Evolutionary conservation across 2,329 filamentous ascomycete genomes (phyloP), one percentile per base, ranked within the genome.

Genomic region (Talaromyces rugulosus): DNA sequence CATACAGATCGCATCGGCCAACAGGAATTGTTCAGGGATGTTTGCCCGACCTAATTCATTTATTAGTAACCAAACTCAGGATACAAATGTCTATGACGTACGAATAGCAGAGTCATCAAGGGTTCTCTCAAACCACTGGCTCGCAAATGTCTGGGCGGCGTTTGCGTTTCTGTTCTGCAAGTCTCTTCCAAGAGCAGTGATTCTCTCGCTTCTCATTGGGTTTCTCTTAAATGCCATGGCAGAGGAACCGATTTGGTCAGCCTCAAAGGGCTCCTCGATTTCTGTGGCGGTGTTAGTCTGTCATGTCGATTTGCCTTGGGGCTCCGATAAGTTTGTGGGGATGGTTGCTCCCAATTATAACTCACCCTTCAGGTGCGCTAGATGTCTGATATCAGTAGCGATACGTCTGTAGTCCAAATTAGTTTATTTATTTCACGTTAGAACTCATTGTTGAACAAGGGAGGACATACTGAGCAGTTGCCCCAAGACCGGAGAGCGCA

Each of bases 251-350:
- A 93, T 92, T 77, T 96, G 91, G 66, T 87, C 85, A 69, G 86
- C 87, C 78, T 93, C 90, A 68, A 92, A 91, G 0, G 90, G 91
- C 80, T 93, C 90, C 72, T 96, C 92, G 62, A 95, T 81, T 75
- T 96, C 91, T 47, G 44, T 27, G 18, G 9, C 3, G 44, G 18
- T 47, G 11, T 47, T 47, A 47, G 44, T 47, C 12, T 36, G 5
- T 47, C 40, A 44, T 27, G 4, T 47, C 16, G 44, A 47, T 23
- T 23, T 23, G 23, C 23, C 42, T 23, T 23, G n/a, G 9, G 18
- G 8, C n/a, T 18, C 11, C 6, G 5, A 47, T 18, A 12, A 8
- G 12, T 27, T 42, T 18, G 40, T 42, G 40, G 44, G 8, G 18
- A 7, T 23, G n/a, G 8, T 47, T 23, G n/a, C 18, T 23, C 23